phyloP scores from a whole-genome alignment of 805 yeast species.

The Kregervanrija pseudodelftensis region DNA sequence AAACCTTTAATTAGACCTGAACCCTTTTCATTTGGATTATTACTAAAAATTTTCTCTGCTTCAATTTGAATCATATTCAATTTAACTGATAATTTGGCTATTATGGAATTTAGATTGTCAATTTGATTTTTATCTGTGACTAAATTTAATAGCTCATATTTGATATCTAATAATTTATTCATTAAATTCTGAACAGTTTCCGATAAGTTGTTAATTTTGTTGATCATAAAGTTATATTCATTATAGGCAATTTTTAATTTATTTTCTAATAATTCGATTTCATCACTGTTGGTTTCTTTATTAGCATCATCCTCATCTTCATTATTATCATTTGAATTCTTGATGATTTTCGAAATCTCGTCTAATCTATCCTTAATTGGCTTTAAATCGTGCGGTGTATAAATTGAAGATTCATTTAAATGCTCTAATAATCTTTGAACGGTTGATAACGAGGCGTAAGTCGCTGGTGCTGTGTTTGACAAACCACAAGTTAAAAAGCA shows the following conservation, averaged over 20 bases:
- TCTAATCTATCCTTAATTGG: conserved; percentile 70
- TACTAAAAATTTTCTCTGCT: conserved; percentile 16
- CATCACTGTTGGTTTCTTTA: conserved; percentile 4
- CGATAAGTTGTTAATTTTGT: conserved; percentile 46
- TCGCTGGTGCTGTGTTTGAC: conserved; percentile 86
- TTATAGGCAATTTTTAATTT: conserved; percentile 60
- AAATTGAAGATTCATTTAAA: conserved; percentile 71
- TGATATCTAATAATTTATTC: conserved; percentile 53
- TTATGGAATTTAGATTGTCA: not conserved
- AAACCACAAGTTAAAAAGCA: conserved; percentile 90
- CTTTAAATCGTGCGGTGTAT: conserved; percentile 73
- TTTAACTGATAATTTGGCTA: conserved; percentile 9
- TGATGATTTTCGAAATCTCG: conserved; percentile 62
- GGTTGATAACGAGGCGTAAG: conserved; percentile 82
- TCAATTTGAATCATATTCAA: conserved; percentile 18
- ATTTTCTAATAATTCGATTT: conserved; percentile 43
- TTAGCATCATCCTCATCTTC: not conserved
- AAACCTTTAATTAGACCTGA: conserved; percentile 61
- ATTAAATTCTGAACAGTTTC: conserved; percentile 43
- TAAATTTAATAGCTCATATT: conserved; percentile 53
- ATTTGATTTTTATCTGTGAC: conserved; percentile 32
- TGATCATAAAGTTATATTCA: conserved; percentile 50
- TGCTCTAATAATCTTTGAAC: conserved; percentile 81
- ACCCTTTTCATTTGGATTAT: conserved; percentile 21
- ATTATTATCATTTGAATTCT: conserved; percentile 29